Evolutionary conservation across 345 rosid species (phyloP), one percentile per base, ranked within the genome.

Genomic region (Eucalyptus sp.): DNA sequence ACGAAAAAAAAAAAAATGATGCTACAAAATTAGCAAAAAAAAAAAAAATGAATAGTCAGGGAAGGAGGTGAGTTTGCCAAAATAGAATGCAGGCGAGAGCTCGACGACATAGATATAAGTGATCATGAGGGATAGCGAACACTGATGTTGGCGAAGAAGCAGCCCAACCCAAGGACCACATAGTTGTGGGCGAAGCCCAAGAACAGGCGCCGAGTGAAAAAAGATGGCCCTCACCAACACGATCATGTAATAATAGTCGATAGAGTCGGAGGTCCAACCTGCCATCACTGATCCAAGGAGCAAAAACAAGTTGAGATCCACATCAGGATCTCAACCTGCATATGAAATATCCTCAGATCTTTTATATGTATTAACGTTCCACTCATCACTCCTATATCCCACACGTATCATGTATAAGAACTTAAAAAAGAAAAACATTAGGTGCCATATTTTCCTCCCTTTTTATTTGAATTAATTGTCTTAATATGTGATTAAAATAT

Each of bases 121-220:
- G 5, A 56, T 24, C 12, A 56, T 20, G 29, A 56, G 41, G 62
- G 62, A 41, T 41, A 41, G 41, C 41, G 5, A 41, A 41, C 41
- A 41, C 41, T 4, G 41, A 37, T 10, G n/a, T n/a, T n/a, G n/a
- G 62, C 1, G 3, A 56, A 24, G 9, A 56, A 56, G 62, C 13
- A 0, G 27, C 27, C 62, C 29, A 56, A 56, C n/a, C n/a, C n/a
- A n/a, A n/a, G 37, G 37, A 64, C 18, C 9, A 95, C 93, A 62
- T 96, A 97, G 91, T 92, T 96, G 37, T 96, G 62, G 14, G 99
- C 92, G 8, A 97, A 95, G 10, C 99, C 99, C 99, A 98, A 96
- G 27, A 96, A 95, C 22, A 62, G 94, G 90, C n/a, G 99, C 98
- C 99, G 98, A 1, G 51, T 92, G 22, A 97, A 97, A 97, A n/a